Evolutionary conservation across 208 protist genomes (phyloP).

Genomic region (Leptomonas pyrrhocoris): DNA sequence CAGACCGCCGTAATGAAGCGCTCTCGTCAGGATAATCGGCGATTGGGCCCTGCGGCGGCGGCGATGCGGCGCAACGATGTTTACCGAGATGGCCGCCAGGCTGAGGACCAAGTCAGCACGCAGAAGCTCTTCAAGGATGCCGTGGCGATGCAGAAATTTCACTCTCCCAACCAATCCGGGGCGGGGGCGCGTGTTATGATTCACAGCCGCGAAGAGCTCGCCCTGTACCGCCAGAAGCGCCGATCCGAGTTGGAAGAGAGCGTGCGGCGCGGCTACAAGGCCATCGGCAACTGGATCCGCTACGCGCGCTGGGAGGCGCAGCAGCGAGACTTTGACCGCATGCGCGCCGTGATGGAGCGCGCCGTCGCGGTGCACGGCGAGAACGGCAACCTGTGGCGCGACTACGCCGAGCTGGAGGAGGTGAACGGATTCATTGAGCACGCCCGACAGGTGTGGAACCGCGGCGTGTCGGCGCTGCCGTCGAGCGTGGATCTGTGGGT

Average conservation of each 20-base stretch:
- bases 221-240: conserved; percentile 93
- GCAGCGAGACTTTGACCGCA: conserved; percentile 95
- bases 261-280: conserved; percentile 79
- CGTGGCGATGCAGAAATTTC: conserved; percentile 92
- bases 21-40: conserved; percentile 37
- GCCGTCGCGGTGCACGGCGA: conserved; percentile 90
- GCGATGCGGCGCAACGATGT: conserved; percentile 67
- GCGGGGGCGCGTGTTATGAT: conserved; percentile 93
- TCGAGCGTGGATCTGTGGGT: conserved; percentile 96
- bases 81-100: conserved; percentile 74
- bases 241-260: conserved; percentile 96
- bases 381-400: conserved; percentile 93
- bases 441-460: conserved; percentile 97
- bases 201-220: conserved; percentile 94
- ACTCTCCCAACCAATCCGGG: conserved; percentile 50
- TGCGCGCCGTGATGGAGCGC: conserved; percentile 96
- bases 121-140: conserved; percentile 98
- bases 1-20: conserved; percentile 57
- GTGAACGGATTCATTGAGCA: conserved; percentile 95
- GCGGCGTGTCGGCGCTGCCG: conserved; percentile 96
- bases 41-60: conserved; percentile 75
- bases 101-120: conserved; percentile 95
- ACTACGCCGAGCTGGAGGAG: conserved; percentile 99
- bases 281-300: conserved; percentile 93
- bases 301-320: conserved; percentile 98